phyloP scores from a whole-genome alignment of 257 asterid species.

The Oldenlandia corymbosa region DNA sequence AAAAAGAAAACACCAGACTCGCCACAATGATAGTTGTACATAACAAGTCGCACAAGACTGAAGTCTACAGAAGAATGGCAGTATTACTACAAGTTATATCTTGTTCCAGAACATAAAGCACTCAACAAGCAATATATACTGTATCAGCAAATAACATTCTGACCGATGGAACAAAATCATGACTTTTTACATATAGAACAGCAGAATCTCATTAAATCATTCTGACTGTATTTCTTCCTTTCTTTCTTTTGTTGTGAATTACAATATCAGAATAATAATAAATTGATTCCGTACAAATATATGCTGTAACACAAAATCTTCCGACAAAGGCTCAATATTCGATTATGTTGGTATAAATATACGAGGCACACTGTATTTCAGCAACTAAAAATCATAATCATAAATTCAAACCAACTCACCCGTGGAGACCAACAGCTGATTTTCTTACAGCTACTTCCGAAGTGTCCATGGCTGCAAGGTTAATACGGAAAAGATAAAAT shows the following conservation, averaged over 20 bases:
- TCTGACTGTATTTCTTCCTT: too few species aligned
- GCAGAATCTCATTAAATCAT: too few species aligned
- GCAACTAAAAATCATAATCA: background rate
- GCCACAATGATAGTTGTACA: background rate
- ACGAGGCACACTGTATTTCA: too few species aligned
- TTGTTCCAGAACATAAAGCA: background rate
- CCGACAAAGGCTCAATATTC: too few species aligned
- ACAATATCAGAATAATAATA: too few species aligned
- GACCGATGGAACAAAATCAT: too few species aligned
- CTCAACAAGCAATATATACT: background rate
- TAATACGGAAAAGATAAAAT: background rate
- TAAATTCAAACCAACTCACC: slow-evolving; percentile 25
- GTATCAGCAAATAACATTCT: background rate
- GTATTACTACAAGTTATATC: background rate
- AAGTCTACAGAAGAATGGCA: background rate
- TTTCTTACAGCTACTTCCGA: slow-evolving; percentile 32
- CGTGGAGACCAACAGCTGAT: slow-evolving; percentile 22
- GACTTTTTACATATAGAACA: too few species aligned
- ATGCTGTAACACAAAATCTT: too few species aligned
- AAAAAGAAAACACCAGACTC: background rate
- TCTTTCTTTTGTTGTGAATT: too few species aligned
- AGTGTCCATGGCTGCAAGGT: slow-evolving; percentile 51
- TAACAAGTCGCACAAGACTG: background rate
- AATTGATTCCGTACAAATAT: too few species aligned
- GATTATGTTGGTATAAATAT: too few species aligned